Conservation (phyloP, 441 rosid species). For the Manihot esculenta region DNA sequence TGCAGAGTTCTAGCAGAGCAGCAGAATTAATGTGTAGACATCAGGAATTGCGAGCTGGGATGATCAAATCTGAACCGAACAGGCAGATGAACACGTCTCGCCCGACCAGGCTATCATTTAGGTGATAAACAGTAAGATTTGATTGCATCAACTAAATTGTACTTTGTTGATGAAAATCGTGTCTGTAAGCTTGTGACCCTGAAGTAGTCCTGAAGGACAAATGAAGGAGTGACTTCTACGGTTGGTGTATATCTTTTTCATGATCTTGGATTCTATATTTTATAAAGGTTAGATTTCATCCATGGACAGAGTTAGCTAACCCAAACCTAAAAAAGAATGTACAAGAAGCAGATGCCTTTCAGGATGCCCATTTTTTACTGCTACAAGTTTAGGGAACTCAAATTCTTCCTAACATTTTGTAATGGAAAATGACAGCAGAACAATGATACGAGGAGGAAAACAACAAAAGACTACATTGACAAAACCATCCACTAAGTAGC, state of each 20-base stretch:
- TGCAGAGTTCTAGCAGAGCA: too few relatives aligned
- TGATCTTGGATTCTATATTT: slow-evolving; percentile 8
- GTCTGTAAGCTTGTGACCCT: not conserved
- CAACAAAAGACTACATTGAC: slow-evolving; percentile 1
- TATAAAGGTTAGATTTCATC: not conserved
- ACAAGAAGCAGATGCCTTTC: not conserved
- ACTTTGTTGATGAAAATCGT: not conserved
- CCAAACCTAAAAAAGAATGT: not conserved
- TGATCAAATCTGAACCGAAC: too few relatives aligned
- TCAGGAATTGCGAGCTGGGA: too few relatives aligned
- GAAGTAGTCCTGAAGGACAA: not conserved
- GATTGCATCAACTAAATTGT: too few relatives aligned
- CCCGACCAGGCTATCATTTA: too few relatives aligned
- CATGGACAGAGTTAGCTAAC: too few relatives aligned
- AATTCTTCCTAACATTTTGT: not conserved
- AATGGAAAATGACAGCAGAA: not conserved
- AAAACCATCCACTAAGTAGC: not conserved
- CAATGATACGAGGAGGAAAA: slow-evolving; percentile 8
- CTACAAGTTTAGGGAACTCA: slow-evolving; percentile 4
- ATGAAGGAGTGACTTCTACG: slow-evolving; percentile 9
- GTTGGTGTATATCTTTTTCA: not conserved
- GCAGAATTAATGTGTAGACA: too few relatives aligned
- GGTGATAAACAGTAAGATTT: too few relatives aligned
- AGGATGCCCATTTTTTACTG: slow-evolving; percentile 2
- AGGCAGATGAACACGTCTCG: too few relatives aligned